Evolutionary conservation across 2,329 filamentous ascomycete species (phyloP), one percentile per base, ranked within the genome.

Genomic region (Pseudogymnoascus sp.): DNA sequence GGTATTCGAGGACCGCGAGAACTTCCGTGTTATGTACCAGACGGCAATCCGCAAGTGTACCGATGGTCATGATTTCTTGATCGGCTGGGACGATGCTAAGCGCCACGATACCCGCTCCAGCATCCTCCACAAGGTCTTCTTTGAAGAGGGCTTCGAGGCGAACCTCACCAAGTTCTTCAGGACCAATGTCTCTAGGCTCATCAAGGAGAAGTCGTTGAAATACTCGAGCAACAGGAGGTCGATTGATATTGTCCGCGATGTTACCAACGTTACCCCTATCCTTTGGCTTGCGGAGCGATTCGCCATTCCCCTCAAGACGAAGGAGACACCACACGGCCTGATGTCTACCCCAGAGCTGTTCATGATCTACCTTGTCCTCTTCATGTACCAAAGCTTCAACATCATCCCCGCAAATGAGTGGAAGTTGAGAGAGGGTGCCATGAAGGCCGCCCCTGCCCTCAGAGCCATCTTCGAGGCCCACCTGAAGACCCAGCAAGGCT

Each of bases 281-380:
- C 71, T 79, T 39, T 83, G 79, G 79, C 74, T 82, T 11, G 79
- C 80, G 0, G 76, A 81, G 25, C 77, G 79, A 19, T 81, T 82
- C 72, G 84, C 85, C 60, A 77, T 91, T 3, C 87, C 89, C 0
- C 77, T 92, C 41, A 90, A 90, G 77, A 86, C 84, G 0, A 61
- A 61, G 36, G 36, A 61, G 36, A 83, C 85, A 61, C 83, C 85
- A 2, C 83, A 80, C 68, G 88, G 88, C 2, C 62, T 83, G 6
- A 54, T 83, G 16, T 76, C 78, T 0, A 69, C 79, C 14, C 74
- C 79, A 11, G 77, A 83, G 65, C 73, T 78, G 0, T 83, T 82
- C 69, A 76, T 74, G 1, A 74, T 75, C 16, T 80, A 75, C 68
- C 73, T 80, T 5, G 75, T 77, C 6, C 70, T 80, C 1, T 80